These are phyloP conservation scores for Eutrema heterophyllum DNA, from an alignment of 345 rosid genomes.

Conservation along the genomic window DNA sequence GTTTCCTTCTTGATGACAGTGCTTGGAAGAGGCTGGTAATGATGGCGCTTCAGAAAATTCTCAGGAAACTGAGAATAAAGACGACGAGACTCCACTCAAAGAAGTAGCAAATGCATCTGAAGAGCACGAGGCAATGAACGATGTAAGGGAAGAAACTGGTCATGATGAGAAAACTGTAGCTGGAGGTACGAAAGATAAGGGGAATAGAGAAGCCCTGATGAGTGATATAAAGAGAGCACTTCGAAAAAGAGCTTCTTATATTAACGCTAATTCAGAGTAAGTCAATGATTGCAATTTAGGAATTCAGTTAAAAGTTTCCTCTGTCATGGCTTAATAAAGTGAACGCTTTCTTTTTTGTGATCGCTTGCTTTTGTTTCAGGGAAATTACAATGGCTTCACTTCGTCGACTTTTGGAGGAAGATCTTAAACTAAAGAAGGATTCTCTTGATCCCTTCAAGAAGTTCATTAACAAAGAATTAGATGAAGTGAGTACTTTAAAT, in stretches of 20 bases:
- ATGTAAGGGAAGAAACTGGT: constrained; percentile 28
- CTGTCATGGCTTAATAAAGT: not conserved
- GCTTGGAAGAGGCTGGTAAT: constrained; percentile 41
- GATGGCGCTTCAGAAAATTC: constrained; percentile 45
- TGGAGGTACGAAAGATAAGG: constrained; percentile 28
- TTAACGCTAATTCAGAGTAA: constrained; percentile 72
- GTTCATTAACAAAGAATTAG: constrained; percentile 57
- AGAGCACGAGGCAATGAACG: constrained; percentile 36
- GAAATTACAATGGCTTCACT: constrained; percentile 69
- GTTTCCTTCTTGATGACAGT: constrained; percentile 11
- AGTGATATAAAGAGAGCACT: constrained; percentile 52
- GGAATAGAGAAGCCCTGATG: constrained; percentile 42
- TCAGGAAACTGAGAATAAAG: constrained; percentile 36
- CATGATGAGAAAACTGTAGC: constrained; percentile 27
- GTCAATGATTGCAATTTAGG: constrained; percentile 10
- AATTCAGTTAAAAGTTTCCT: not conserved
- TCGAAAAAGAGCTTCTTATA: constrained; percentile 50
- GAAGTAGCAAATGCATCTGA: constrained; percentile 38
- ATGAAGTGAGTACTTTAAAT: constrained; percentile 40
- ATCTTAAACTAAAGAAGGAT: constrained; percentile 59
- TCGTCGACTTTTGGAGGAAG: constrained; percentile 82
- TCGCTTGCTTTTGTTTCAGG: constrained; percentile 28
- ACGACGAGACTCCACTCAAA: constrained; percentile 22
- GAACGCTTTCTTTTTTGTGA: not conserved
- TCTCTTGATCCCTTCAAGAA: constrained; percentile 67